Base-by-base conservation (phyloP, 306 rosid genomes). In the Coriaria nepalensis region DNA sequence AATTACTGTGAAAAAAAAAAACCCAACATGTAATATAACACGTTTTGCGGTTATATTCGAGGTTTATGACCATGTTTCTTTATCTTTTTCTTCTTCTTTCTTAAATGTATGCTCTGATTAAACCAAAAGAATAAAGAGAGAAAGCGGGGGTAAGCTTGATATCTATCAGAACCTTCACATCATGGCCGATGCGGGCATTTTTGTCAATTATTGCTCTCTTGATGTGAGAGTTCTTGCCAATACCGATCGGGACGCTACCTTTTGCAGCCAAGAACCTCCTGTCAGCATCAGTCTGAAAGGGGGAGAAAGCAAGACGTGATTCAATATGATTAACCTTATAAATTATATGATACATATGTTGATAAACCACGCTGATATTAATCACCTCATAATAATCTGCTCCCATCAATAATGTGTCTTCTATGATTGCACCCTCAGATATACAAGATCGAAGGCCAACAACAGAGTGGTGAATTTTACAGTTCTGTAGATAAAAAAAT, bases 311-410 rank as follows among this genome's bases (percentile, higher is more conserved):
- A 60, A 55, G 29, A 20, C 29, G 29, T n/a, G 37, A 40, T 58
- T 40, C n/a, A 55, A 61, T 37, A 8, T 45, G 8, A 13, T n/a
- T 8, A 6, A 53, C 39, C 13, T 36, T 9, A 48, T 12, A 51
- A 55, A 49, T 20, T 20, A 20, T 20, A 20, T 20, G 29, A 3
- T 20, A 3, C 29, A 20, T n/a, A 20, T 43, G 35, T n/a, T 33
- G 5, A 20, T 20, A 1, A 20, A 20, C 29, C 33, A 15, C 47
- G 47, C 15, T 33, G 51, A 34, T 35, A 47, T 43, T 41, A 42
- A 60, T 69, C 59, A 85, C 98, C 96, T 85, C 98, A 50, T 92
- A 92, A 61, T 85, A 90, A 76, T 90, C 98, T 41, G 98, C 98
- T 29, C 96, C 98, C 96, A 90, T 90, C 76, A 90, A 66, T 58